Conservation (phyloP, 2,329 filamentous ascomycete genomes). For the Fusarium abutilonis region DNA sequence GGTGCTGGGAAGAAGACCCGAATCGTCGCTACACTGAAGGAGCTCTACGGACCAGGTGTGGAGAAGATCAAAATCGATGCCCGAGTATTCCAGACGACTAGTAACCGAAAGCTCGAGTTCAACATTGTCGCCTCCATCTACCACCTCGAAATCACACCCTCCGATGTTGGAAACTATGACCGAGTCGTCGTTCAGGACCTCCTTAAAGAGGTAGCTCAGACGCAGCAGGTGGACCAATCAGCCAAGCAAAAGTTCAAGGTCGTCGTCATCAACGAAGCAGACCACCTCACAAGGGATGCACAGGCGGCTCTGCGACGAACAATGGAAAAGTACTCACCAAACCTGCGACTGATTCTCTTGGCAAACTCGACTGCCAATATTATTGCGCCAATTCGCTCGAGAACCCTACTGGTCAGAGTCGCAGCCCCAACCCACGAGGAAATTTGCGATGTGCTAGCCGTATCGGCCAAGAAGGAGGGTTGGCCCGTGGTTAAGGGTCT, state of each 20-base stretch:
- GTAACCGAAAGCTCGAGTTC: conserved; percentile 98
- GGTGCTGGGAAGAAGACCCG: conserved; percentile 98
- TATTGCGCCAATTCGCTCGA: conserved; percentile 94
- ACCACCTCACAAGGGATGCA: conserved; percentile 91
- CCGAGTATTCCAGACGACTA: conserved; percentile 92
- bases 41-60: conserved; percentile 94
- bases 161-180: conserved; percentile 96
- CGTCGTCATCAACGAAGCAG: conserved; percentile 98
- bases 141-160: conserved; percentile 97
- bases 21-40: conserved; percentile 93
- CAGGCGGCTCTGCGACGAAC: conserved; percentile 94
- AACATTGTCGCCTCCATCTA: conserved; percentile 98
- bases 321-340: conserved; percentile 99
- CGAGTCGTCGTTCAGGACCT: conserved; percentile 95
- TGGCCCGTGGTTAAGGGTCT: conserved; percentile 81
- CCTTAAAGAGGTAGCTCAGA: conserved; percentile 97
- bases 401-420: conserved; percentile 90
- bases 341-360: conserved; percentile 87
- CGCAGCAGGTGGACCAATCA: conserved; percentile 94
- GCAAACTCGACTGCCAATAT: conserved; percentile 98
- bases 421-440: conserved; percentile 87
- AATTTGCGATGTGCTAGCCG: conserved; percentile 80
- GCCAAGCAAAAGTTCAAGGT: conserved; percentile 97
- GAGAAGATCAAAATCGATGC: conserved; percentile 99
- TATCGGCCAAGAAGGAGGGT: conserved; percentile 78